A percentile compares a stretch with the other conserved stretches of the same genome.
phyloP scores from a whole-genome alignment of 2,329 filamentous ascomycete species.

The Periglandula ipomoeae region DNA sequence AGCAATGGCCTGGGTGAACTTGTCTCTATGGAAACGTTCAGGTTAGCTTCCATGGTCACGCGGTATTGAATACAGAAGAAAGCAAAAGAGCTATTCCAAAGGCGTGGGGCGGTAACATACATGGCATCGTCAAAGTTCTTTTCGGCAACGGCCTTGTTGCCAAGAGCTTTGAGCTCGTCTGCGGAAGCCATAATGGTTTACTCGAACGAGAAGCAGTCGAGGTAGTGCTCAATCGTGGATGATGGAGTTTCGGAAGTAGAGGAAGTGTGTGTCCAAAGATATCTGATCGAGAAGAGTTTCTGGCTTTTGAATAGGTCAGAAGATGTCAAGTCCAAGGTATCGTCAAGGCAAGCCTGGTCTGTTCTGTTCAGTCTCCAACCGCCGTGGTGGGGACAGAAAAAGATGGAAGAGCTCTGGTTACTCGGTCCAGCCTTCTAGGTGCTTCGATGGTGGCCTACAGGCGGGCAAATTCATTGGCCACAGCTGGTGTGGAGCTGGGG shows the following conservation, averaged over 20 bases:
- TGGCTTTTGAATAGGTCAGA: not conserved
- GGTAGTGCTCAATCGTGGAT: not conserved
- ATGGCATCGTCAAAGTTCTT: constrained; percentile 96
- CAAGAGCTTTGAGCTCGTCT: constrained; percentile 86
- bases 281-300: not conserved
- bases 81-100: not conserved
- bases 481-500: constrained; percentile 13
- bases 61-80: not conserved
- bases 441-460: constrained; percentile 28
- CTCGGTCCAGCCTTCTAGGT: constrained; percentile 28
- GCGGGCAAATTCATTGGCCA: constrained; percentile 21
- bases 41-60: not conserved
- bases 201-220: constrained; percentile 4
- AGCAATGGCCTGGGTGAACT: constrained; percentile 89
- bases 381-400: constrained; percentile 19
- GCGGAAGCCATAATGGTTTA: constrained; percentile 50
- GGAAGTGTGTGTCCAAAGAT: not conserved
- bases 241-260: not conserved
- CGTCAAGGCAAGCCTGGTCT: not conserved
- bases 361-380: no score
- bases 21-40: constrained; percentile 51
- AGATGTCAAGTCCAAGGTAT: not conserved
- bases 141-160: constrained; percentile 96
- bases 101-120: constrained; percentile 47
- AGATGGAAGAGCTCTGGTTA: constrained; percentile 16